Evolutionary conservation across 2,329 filamentous ascomycete species (phyloP).

Genomic region (Macrophomina tecta): DNA sequence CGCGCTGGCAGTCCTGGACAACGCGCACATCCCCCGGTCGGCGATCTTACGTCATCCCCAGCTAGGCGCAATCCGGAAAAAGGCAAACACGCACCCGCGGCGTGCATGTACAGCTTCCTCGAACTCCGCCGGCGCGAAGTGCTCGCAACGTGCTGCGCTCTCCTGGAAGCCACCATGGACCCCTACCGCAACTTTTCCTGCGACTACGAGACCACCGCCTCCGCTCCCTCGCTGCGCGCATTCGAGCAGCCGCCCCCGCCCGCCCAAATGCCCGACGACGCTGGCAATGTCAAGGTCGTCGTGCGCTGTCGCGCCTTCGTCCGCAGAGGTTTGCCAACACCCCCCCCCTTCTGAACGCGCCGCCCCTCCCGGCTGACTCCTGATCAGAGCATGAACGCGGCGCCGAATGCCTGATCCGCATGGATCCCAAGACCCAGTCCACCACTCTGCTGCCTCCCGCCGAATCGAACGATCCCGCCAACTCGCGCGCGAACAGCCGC

Average conservation of each 20-base stretch:
- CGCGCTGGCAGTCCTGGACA: slow-evolving; percentile 11
- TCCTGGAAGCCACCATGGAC: slow-evolving; percentile 39
- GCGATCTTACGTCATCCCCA: slow-evolving; percentile 20
- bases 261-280: slow-evolving; percentile 46
- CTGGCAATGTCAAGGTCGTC: slow-evolving; percentile 59
- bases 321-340: slow-evolving; percentile 47
- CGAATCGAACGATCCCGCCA: slow-evolving; percentile 50
- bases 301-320: slow-evolving; percentile 57
- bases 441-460: slow-evolving; percentile 79
- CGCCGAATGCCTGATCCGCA: slow-evolving; percentile 84
- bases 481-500: slow-evolving; percentile 66
- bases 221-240: slow-evolving; percentile 52
- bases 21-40: slow-evolving; percentile 21
- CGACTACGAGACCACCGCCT: slow-evolving; percentile 45
- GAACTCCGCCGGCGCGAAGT: slow-evolving; percentile 22
- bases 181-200: slow-evolving; percentile 34
- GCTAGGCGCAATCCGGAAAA: slow-evolving; percentile 24
- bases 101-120: slow-evolving; percentile 23
- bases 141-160: slow-evolving; percentile 31
- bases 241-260: slow-evolving; percentile 40
- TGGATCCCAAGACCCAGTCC: slow-evolving; percentile 86
- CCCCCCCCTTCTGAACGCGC: background rate
- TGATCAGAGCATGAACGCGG: slow-evolving; percentile 76
- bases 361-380: slow-evolving; percentile 33
- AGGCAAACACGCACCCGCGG: slow-evolving; percentile 24